Conservation (phyloP, 2,329 filamentous ascomycete species). For the Colletotrichum limetticola region DNA sequence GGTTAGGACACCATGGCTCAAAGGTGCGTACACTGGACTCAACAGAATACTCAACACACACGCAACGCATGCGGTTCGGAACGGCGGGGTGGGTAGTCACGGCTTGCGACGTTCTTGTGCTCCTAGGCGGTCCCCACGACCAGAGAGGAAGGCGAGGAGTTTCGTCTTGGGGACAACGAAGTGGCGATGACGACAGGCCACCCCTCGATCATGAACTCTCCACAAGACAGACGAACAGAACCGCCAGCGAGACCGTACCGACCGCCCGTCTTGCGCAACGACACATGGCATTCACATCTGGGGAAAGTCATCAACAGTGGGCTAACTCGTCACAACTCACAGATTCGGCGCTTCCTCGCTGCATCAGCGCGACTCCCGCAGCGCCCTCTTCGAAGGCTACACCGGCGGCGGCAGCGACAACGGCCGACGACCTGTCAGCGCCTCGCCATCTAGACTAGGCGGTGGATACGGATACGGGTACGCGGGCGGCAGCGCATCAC, state of each 20-base stretch:
- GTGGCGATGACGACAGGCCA: no score
- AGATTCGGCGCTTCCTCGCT: slow-evolving; percentile 77
- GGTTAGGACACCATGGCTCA: slow-evolving; percentile 31
- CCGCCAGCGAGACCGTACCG: no score
- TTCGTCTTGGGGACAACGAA: no score
- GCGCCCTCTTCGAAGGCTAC: slow-evolving; percentile 81
- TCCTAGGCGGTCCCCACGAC: no score
- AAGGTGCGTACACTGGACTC: slow-evolving; percentile 22
- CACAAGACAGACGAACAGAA: no score
- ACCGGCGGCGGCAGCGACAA: slow-evolving; percentile 53
- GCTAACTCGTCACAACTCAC: not conserved
- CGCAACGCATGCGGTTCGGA: not conserved
- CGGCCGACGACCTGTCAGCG: slow-evolving; percentile 54
- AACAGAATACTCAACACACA: not conserved
- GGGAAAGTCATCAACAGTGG: not conserved
- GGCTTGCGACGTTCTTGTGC: not conserved
- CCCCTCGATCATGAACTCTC: no score
- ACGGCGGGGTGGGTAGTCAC: not conserved
- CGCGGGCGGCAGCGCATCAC: slow-evolving; percentile 36
- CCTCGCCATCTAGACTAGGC: slow-evolving; percentile 55
- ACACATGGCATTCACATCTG: not conserved
- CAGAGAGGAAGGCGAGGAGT: no score
- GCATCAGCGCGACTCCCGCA: slow-evolving; percentile 79
- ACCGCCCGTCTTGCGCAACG: not conserved
- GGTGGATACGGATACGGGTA: slow-evolving; percentile 65